Evolutionary conservation across 306 rosid genomes (phyloP).

Genomic region (Malus sylvestris): DNA sequence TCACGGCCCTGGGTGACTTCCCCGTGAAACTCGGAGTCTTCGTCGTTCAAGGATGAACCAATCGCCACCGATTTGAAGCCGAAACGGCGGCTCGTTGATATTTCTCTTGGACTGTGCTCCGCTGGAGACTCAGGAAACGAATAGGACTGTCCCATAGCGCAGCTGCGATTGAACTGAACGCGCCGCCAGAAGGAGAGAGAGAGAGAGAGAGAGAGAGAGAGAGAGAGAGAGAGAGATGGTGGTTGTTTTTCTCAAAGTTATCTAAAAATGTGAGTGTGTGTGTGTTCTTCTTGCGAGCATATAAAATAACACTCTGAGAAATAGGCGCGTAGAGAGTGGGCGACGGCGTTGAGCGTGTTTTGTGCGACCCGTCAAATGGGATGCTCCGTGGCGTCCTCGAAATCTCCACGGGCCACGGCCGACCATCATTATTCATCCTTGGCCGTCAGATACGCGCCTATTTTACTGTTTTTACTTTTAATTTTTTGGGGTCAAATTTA

Average conservation of each 20-base stretch:
- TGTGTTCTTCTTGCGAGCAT: neutral
- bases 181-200: neutral
- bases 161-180: neutral
- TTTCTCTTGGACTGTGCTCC: constrained; percentile 3
- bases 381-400: constrained; percentile 29
- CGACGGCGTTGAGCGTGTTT: neutral
- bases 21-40: constrained; percentile 14
- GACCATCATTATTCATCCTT: constrained; percentile 8
- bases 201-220: neutral
- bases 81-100: constrained; percentile 16
- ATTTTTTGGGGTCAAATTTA: neutral
- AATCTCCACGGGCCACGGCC: constrained; percentile 6
- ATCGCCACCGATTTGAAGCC: constrained; percentile 8
- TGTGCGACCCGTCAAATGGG: constrained; percentile 37
- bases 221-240: neutral
- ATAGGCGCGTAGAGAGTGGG: neutral
- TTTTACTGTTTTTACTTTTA: neutral
- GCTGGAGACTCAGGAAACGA: constrained; percentile 30
- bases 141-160: constrained; percentile 61
- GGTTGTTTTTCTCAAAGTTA: neutral
- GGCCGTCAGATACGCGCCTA: constrained; percentile 7
- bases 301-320: neutral
- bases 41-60: neutral
- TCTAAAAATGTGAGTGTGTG: neutral
- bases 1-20: constrained; percentile 13